Evolutionary conservation across 139 green algal species (phyloP).

Genomic region (Desmodesmus armatus): DNA sequence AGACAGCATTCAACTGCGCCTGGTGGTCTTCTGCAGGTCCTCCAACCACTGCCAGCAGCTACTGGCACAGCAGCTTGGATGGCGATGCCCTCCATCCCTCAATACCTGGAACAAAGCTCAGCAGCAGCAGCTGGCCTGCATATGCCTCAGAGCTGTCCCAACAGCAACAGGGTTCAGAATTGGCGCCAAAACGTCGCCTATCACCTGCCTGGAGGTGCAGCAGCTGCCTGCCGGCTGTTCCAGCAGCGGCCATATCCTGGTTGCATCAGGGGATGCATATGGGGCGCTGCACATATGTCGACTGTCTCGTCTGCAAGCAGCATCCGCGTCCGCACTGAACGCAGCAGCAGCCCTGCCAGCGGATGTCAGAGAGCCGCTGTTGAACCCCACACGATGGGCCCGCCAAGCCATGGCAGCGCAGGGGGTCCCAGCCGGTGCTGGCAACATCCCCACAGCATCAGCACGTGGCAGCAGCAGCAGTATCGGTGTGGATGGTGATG

Average conservation of each 20-base stretch:
- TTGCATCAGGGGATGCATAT: background rate
- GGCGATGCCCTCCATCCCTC: background rate
- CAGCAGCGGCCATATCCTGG: background rate
- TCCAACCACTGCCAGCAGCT: constrained; percentile 38
- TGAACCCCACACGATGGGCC: too few species aligned
- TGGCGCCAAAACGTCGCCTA: constrained; percentile 2
- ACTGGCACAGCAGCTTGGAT: constrained; percentile 16
- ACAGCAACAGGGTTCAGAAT: too few species aligned
- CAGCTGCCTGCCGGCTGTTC: background rate
- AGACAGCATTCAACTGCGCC: background rate
- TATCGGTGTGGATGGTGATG: background rate
- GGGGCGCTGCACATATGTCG: background rate
- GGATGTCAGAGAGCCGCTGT: background rate
- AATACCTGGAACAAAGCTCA: background rate
- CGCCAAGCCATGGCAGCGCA: background rate
- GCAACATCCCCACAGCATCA: background rate
- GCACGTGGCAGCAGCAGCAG: background rate
- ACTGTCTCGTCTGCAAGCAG: background rate
- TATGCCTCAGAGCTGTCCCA: background rate
- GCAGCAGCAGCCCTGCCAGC: background rate
- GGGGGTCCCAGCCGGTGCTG: background rate
- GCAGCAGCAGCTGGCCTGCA: constrained; percentile 3
- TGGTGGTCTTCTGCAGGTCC: too few species aligned
- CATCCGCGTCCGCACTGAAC: background rate
- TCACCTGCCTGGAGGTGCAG: constrained; percentile 19